Evolutionary conservation across 345 rosid species (phyloP).

Genomic region (rapeseed (Brassica napus)): DNA sequence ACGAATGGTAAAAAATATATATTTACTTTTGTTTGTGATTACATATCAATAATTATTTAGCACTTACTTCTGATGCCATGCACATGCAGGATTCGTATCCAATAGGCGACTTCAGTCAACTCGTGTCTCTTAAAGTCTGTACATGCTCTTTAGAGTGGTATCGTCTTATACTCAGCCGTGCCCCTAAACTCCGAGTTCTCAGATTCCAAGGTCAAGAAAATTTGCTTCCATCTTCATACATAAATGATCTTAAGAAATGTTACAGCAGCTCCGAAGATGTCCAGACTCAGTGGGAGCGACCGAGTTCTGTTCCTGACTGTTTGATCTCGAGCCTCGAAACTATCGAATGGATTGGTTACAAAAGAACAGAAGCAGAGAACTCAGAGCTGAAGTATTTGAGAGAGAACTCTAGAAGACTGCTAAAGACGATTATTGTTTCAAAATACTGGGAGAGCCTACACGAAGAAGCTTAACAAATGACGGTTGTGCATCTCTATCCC

Average conservation of each 20-base stretch:
- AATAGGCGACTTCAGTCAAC: not conserved
- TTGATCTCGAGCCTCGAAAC: conserved; percentile 16
- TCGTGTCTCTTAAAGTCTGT: conserved; percentile 12
- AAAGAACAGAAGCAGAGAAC: not conserved
- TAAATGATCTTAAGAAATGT: not conserved
- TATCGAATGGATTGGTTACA: not conserved
- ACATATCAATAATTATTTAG: not conserved
- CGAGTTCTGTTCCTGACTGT: not conserved
- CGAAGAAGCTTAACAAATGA: not conserved
- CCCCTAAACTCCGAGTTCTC: conserved; percentile 27
- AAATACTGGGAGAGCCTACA: not conserved
- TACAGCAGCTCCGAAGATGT: not conserved
- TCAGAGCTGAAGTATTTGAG: not conserved
- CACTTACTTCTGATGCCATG: not conserved
- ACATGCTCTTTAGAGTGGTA: not conserved
- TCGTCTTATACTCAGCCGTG: not conserved
- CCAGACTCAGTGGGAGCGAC: conserved; percentile 1
- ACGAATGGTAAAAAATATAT: not conserved
- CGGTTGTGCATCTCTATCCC: not conserved
- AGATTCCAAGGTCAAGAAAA: conserved; percentile 8
- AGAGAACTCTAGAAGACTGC: not conserved
- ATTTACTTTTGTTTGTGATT: not conserved
- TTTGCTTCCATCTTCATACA: not conserved
- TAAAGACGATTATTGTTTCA: not conserved
- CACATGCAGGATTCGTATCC: not conserved